These are phyloP conservation scores for Ogataea wickerhamii DNA, from an alignment of 805 yeast species.

Conservation along the genomic window DNA sequence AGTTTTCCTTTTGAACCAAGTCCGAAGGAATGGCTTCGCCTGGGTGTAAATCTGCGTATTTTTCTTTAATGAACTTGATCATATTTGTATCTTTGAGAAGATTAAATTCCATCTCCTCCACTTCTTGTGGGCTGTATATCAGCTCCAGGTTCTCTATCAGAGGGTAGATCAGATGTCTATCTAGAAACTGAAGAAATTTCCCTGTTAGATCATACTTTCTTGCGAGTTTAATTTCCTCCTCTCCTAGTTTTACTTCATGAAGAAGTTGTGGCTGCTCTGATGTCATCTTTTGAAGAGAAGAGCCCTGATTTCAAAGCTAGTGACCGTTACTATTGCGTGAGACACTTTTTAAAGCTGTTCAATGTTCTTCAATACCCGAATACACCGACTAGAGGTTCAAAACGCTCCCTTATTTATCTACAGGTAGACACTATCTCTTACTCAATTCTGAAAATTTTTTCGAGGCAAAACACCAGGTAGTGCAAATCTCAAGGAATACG, in stretches of 20 bases:
- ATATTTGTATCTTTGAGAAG: constrained; percentile 56
- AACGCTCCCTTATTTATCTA: too few species aligned
- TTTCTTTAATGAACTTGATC: constrained; percentile 46
- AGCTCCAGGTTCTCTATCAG: constrained; percentile 45
- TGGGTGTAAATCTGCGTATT: constrained; percentile 41
- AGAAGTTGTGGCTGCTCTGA: constrained; percentile 4
- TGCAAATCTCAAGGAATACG: too few species aligned
- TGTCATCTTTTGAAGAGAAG: background rate
- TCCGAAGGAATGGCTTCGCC: constrained; percentile 40
- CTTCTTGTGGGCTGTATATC: constrained; percentile 37
- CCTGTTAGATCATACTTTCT: constrained; percentile 51
- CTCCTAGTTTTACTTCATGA: constrained; percentile 20
- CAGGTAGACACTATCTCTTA: too few species aligned
- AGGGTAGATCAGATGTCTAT: constrained; percentile 56
- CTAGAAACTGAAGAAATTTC: constrained; percentile 54
- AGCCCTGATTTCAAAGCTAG: background rate
- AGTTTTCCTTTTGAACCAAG: constrained; percentile 36
- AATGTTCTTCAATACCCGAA: too few species aligned
- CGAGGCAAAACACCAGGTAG: too few species aligned
- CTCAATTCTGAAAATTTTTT: too few species aligned
- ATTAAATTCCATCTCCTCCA: constrained; percentile 47
- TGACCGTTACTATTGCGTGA: too few species aligned
- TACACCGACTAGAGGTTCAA: too few species aligned
- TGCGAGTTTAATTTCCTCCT: constrained; percentile 39
- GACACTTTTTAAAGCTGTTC: too few species aligned